phyloP scores from a whole-genome alignment of 148 eudicot genomes.

The Dianthus caryophyllus region DNA sequence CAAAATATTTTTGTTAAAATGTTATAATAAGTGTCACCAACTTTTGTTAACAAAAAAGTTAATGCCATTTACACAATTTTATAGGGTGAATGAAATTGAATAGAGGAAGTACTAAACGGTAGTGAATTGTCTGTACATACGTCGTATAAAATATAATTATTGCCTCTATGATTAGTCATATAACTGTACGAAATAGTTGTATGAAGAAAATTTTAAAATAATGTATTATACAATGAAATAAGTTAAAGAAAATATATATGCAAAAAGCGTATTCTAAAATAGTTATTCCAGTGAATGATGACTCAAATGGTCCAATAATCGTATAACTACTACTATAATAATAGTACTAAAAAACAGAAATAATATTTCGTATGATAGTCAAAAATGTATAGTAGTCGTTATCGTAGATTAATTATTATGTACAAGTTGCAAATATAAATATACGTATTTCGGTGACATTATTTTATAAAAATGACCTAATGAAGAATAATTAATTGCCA shows the following conservation, averaged over 20 bases:
- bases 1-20: no score
- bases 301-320: slow-evolving; percentile 4
- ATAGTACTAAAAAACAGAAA: slow-evolving; percentile 10
- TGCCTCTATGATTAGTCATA: no score
- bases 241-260: neutral
- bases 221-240: no score
- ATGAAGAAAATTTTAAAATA: no score
- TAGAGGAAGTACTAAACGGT: no score
- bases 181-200: neutral
- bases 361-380: slow-evolving; percentile 9
- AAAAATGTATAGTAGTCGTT: slow-evolving; percentile 9
- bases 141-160: no score
- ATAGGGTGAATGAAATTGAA: no score
- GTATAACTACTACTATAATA: slow-evolving; percentile 4
- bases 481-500: slow-evolving; percentile 17
- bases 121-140: no score
- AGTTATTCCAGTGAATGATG: neutral
- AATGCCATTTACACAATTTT: no score
- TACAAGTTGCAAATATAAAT: slow-evolving; percentile 21
- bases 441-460: slow-evolving; percentile 10
- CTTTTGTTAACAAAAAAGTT: no score
- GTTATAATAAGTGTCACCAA: no score
- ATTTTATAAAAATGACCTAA: slow-evolving; percentile 6
- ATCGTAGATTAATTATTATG: slow-evolving; percentile 6
- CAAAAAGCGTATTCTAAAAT: neutral